phyloP scores from a whole-genome alignment of 2,329 filamentous ascomycete species.

The Venturia oleaginea region DNA sequence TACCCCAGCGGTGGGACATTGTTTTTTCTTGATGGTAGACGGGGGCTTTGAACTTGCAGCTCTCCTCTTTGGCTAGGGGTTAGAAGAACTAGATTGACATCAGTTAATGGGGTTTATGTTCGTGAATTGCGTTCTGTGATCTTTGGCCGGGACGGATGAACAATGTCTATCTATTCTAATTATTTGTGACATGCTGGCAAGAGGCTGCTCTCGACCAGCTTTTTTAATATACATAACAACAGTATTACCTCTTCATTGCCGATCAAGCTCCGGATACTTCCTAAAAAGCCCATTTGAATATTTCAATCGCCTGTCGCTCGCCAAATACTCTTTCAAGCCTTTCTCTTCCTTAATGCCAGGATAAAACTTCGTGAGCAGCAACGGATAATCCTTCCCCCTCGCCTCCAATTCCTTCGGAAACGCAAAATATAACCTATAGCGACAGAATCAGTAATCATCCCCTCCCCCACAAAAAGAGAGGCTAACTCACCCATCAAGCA shows the following conservation, averaged over 20 bases:
- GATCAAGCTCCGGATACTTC: constrained; percentile 64
- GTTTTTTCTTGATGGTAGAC: too few species aligned
- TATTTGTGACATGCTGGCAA: neutral
- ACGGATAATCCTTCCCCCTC: constrained; percentile 48
- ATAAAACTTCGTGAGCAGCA: constrained; percentile 54
- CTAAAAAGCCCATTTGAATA: constrained; percentile 62
- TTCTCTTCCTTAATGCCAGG: constrained; percentile 52
- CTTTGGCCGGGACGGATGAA: too few species aligned
- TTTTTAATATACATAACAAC: neutral
- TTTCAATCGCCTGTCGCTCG: constrained; percentile 51
- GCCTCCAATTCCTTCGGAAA: constrained; percentile 59
- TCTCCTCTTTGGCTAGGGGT: too few species aligned
- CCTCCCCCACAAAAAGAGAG: neutral
- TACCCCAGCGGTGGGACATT: too few species aligned
- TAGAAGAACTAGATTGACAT: too few species aligned
- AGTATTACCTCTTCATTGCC: constrained; percentile 24
- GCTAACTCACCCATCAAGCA: constrained; percentile 34
- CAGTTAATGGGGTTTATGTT: too few species aligned
- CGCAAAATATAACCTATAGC: constrained; percentile 50
- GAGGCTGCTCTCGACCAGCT: neutral
- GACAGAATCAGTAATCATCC: constrained; percentile 34
- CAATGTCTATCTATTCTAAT: too few species aligned
- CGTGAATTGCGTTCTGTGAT: too few species aligned
- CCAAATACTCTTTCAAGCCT: constrained; percentile 59
- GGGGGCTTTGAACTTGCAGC: too few species aligned